A percentile compares a stretch with the other conserved stretches of the same genome.
Conservation (phyloP, 306 rosid genomes). For the Dryas alaskensis region DNA sequence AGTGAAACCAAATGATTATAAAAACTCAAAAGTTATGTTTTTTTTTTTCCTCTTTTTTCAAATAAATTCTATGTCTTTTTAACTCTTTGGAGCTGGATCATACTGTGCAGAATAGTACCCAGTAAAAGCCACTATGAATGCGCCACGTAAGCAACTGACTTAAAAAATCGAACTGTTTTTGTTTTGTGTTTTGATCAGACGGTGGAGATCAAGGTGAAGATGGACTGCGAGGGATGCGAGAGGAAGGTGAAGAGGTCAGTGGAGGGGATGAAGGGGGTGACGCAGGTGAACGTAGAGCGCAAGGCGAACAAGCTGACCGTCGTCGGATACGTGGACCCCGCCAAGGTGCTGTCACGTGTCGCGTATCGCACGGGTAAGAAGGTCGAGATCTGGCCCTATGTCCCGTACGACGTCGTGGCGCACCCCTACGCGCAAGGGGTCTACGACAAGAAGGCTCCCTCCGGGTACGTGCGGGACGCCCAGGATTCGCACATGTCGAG, state of each 20-base stretch:
- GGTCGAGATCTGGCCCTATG: conserved; percentile 87
- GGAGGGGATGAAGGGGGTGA: conserved; percentile 83
- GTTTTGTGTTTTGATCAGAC: conserved; percentile 39
- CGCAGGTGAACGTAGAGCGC: conserved; percentile 55
- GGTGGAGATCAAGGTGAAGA: conserved; percentile 80
- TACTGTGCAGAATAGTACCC: neutral
- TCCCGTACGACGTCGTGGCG: conserved; percentile 70
- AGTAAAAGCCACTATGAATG: neutral
- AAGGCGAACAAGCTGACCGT: conserved; percentile 73
- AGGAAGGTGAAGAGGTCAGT: conserved; percentile 62
- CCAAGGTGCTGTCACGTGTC: conserved; percentile 60
- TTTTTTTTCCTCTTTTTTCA: neutral
- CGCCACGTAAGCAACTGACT: neutral
- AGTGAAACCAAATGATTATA: neutral
- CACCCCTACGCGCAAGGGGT: conserved; percentile 76
- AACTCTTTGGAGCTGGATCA: neutral
- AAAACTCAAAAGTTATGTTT: neutral
- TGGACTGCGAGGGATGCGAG: conserved; percentile 93
- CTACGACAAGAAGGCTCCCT: conserved; percentile 73
- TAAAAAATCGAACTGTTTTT: neutral
- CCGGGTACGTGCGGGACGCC: conserved; percentile 64
- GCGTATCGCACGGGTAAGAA: conserved; percentile 77
- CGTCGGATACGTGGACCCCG: conserved; percentile 58
- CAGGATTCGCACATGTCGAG: conserved; percentile 33
- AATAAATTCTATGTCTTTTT: neutral